Conservation (phyloP, 2,329 filamentous ascomycete species). For the Arthroderma uncinatum region DNA sequence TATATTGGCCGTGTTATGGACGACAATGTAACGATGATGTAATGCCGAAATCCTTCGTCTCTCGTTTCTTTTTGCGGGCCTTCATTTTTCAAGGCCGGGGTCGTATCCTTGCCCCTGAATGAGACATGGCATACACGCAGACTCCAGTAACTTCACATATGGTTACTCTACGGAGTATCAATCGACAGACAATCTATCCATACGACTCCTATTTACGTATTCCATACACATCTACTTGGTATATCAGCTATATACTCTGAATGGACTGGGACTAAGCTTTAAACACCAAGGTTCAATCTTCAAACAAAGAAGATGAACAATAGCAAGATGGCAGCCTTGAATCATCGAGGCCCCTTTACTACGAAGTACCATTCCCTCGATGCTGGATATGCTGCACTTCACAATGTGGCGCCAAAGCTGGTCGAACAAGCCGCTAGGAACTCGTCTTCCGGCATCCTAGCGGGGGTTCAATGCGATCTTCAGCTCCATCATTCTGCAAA, state of each 20-base stretch:
- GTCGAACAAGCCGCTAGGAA: neutral
- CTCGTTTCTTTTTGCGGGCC: conserved; percentile 1
- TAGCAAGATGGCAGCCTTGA: neutral
- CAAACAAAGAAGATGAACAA: neutral
- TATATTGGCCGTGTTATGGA: neutral
- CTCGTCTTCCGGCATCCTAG: neutral
- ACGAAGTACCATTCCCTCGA: neutral
- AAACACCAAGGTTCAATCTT: no score
- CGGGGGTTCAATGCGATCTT: neutral
- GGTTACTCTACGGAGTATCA: no score
- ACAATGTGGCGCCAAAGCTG: neutral
- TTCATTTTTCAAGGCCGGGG: neutral
- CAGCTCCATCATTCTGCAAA: neutral
- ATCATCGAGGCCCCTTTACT: neutral
- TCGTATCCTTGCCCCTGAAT: neutral
- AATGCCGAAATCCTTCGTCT: neutral
- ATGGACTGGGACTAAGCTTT: no score
- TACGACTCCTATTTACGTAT: no score
- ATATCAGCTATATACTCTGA: no score
- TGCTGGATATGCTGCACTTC: neutral
- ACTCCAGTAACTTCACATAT: no score
- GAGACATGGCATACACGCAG: no score
- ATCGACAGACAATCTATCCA: no score
- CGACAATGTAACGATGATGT: neutral
- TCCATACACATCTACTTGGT: no score